Conservation (phyloP, 306 rosid genomes). For the Rosa multiflora region DNA sequence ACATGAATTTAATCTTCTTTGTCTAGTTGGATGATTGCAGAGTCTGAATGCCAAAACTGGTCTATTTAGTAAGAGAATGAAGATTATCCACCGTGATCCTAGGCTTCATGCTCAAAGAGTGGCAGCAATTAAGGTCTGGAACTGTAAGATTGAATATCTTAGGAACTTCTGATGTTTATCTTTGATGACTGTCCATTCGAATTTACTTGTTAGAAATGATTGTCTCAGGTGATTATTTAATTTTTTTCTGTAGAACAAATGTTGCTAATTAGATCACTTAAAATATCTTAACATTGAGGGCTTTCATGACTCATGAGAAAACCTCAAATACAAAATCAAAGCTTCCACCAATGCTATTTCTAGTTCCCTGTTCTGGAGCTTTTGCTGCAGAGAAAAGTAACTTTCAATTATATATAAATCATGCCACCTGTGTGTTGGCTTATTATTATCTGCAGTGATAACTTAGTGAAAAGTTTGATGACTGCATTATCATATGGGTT, state of each 20-base stretch:
- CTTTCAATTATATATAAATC: neutral
- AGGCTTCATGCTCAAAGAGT: constrained; percentile 86
- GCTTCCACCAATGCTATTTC: neutral
- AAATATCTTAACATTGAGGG: neutral
- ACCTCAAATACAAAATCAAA: neutral
- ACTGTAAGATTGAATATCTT: constrained; percentile 22
- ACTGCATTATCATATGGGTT: neutral
- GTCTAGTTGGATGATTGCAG: constrained; percentile 92
- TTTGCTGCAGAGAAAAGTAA: neutral
- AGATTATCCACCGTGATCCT: constrained; percentile 89
- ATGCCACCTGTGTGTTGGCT: neutral
- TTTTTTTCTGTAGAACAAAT: neutral
- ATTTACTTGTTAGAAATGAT: neutral
- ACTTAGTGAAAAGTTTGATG: neutral
- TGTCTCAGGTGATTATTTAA: neutral
- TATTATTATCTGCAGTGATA: neutral
- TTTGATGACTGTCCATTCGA: neutral
- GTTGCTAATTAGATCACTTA: neutral
- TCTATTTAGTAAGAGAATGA: constrained; percentile 95
- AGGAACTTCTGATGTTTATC: neutral
- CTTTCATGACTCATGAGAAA: neutral
- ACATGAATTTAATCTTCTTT: constrained; percentile 54
- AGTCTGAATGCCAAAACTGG: constrained; percentile 97
- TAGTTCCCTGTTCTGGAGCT: neutral
- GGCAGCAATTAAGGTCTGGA: constrained; percentile 88